These are phyloP conservation scores for Ophiostoma australiae DNA, from an alignment of 2,329 filamentous ascomycete genomes.

Conservation along the genomic window DNA sequence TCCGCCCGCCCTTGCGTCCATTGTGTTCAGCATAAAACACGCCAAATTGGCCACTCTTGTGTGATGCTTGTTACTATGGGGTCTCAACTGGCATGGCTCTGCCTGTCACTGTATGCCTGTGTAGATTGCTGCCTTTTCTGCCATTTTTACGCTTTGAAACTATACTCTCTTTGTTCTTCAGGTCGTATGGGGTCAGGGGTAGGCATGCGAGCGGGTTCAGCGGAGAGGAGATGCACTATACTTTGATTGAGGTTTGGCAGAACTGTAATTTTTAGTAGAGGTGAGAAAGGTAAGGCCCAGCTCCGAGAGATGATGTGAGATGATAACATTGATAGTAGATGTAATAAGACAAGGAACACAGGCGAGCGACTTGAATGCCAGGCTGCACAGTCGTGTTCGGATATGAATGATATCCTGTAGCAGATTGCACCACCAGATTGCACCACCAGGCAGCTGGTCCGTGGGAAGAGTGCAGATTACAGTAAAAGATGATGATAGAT, in stretches of 20 bases:
- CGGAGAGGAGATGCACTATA: neutral
- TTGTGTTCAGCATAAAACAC: constrained; percentile 11
- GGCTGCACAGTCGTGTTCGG: constrained; percentile 3
- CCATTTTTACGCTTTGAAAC: neutral
- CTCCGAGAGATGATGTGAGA: too few relatives aligned
- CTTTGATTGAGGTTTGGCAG: neutral
- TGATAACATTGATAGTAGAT: too few relatives aligned
- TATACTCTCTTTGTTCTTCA: neutral
- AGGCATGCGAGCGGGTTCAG: neutral
- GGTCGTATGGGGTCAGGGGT: neutral
- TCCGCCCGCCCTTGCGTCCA: constrained; percentile 5
- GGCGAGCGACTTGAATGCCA: neutral
- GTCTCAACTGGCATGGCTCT: neutral
- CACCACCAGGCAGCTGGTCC: neutral
- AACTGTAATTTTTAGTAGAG: too few relatives aligned
- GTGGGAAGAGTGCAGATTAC: neutral
- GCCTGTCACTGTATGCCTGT: neutral
- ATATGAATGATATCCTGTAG: neutral
- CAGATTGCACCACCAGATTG: neutral
- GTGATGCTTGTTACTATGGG: neutral
- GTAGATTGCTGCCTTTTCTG: neutral
- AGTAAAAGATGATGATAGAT: too few relatives aligned
- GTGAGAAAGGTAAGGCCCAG: too few relatives aligned
- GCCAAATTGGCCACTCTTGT: neutral
- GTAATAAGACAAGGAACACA: neutral